Evolutionary conservation across 805 yeast species (phyloP).

Genomic region (Candida tibetensis): DNA sequence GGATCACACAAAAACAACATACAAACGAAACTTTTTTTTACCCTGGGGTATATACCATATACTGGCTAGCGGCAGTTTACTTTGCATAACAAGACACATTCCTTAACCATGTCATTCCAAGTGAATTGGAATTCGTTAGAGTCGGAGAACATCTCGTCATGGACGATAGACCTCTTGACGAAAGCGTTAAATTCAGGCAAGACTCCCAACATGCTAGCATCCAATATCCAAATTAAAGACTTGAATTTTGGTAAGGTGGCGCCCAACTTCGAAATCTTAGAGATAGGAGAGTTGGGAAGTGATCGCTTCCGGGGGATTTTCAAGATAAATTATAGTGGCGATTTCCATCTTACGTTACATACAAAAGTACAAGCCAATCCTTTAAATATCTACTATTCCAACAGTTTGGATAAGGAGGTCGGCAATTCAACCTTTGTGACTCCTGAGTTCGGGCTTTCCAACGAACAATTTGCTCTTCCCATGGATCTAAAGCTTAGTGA

Average conservation of each 20-base stretch:
- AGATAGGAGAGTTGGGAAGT: slow-evolving; percentile 74
- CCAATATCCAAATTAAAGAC: slow-evolving; percentile 64
- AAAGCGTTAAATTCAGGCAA: slow-evolving; percentile 74
- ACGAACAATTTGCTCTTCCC: slow-evolving; percentile 72
- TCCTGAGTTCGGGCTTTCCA: slow-evolving; percentile 65
- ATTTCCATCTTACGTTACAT: slow-evolving; percentile 68
- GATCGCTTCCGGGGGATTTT: slow-evolving; percentile 81
- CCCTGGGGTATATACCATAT: not conserved
- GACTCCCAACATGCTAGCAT: slow-evolving; percentile 67
- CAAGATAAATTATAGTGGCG: slow-evolving; percentile 72
- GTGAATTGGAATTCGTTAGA: slow-evolving; percentile 77
- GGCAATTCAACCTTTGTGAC: slow-evolving; percentile 47
- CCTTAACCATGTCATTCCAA: slow-evolving; percentile 61
- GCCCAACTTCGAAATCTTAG: slow-evolving; percentile 74
- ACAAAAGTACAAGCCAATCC: slow-evolving; percentile 86
- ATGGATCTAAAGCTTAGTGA: slow-evolving; percentile 71
- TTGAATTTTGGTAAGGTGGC: slow-evolving; percentile 71
- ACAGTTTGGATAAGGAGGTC: slow-evolving; percentile 36
- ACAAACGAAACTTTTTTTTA: not conserved
- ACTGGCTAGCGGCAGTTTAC: not conserved
- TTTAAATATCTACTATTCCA: slow-evolving; percentile 59
- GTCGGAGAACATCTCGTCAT: slow-evolving; percentile 55
- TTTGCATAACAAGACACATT: not conserved
- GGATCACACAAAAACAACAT: not conserved
- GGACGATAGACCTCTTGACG: slow-evolving; percentile 64